Conservation (phyloP, 2,329 filamentous ascomycete species). For the Aspergillus awamori region DNA sequence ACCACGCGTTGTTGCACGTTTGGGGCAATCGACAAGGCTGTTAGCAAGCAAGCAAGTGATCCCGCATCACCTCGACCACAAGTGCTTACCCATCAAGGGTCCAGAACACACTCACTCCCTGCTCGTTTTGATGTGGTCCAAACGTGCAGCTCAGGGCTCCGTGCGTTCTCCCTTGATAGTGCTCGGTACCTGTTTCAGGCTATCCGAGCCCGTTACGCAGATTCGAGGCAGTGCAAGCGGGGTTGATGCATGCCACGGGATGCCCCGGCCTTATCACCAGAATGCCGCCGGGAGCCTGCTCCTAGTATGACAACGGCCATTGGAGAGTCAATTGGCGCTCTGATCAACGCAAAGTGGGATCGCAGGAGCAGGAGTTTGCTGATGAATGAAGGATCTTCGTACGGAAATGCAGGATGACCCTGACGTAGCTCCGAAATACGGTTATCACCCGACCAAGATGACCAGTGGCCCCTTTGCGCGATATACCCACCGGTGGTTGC, state of each 20-base stretch:
- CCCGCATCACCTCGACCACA: neutral
- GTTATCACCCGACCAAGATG: constrained; percentile 1
- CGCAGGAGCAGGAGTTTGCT: neutral
- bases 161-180: neutral
- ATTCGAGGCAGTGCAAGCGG: constrained; percentile 4
- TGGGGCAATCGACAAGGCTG: constrained; percentile 1
- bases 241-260: neutral
- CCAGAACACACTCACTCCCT: neutral
- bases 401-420: neutral
- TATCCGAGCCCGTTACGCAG: neutral
- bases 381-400: neutral
- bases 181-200: constrained; percentile 4
- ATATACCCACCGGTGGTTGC: neutral
- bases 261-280: neutral
- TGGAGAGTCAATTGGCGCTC: neutral
- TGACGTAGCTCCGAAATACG: constrained; percentile 1
- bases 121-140: neutral
- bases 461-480: neutral
- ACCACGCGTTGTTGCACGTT: neutral
- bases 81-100: neutral
- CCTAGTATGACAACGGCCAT: neutral
- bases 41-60: neutral
- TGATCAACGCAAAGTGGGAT: neutral
- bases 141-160: neutral
- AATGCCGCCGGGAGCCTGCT: neutral